Evolutionary conservation across 805 yeast genomes (phyloP).

Genomic region (Naumovozyma baii): DNA sequence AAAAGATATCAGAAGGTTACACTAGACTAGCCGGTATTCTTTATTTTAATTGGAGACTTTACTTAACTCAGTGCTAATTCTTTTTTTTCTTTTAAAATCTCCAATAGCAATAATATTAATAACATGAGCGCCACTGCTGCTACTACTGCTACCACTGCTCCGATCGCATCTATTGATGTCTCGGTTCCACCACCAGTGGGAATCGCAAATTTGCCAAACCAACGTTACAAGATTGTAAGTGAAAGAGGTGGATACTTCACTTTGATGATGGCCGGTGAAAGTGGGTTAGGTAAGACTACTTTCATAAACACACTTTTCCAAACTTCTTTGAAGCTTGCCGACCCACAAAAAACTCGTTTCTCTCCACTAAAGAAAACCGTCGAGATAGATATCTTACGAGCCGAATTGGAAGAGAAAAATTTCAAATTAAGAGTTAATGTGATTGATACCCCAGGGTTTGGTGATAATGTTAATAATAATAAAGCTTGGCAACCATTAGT

Average conservation of each 20-base stretch:
- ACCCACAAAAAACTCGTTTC: conserved; percentile 36
- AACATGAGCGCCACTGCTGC: background rate
- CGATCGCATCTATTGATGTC: conserved; percentile 7
- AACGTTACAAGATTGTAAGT: conserved; percentile 66
- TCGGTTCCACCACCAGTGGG: conserved; percentile 42
- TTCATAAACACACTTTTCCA: conserved; percentile 80
- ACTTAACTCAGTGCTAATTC: too few relatives aligned
- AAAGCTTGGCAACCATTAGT: conserved; percentile 80
- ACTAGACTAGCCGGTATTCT: too few relatives aligned
- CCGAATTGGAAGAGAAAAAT: conserved; percentile 76
- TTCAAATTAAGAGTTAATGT: conserved; percentile 68
- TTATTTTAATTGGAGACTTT: too few relatives aligned
- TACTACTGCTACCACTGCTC: conserved; percentile 1
- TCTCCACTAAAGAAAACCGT: conserved; percentile 55
- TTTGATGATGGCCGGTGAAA: conserved; percentile 81
- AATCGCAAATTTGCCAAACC: conserved; percentile 64
- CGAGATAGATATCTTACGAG: conserved; percentile 68
- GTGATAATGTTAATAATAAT: conserved; percentile 78
- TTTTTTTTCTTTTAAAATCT: too few relatives aligned
- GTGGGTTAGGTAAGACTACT: conserved; percentile 89
- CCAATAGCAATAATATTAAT: background rate
- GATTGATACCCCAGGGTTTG: conserved; percentile 91
- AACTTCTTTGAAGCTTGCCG: conserved; percentile 48
- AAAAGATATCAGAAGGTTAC: too few relatives aligned
- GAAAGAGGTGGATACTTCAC: conserved; percentile 70